Percentiles rank a stretch among this genome's conserved stretches.
Conservation (phyloP, 176 grass and related monocot genomes). For the Cymbopogon citratus region DNA sequence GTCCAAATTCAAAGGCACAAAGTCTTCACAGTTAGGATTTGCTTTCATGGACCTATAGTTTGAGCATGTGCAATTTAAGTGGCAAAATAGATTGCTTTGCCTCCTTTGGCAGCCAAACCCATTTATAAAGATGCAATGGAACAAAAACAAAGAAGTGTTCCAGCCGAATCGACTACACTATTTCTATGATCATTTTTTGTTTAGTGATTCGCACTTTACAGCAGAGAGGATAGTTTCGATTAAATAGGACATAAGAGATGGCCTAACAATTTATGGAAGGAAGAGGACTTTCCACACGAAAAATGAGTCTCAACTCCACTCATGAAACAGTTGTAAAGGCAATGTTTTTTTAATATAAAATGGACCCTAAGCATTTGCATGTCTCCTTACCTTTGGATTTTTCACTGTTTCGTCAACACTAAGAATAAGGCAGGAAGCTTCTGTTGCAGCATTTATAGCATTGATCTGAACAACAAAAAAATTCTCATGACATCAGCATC, state of each 20-base stretch:
- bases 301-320: background rate
- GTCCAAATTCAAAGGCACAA: background rate
- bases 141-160: background rate
- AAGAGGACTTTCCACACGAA: background rate
- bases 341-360: background rate
- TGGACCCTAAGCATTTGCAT: background rate
- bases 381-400: constrained; percentile 80
- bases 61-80: background rate
- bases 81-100: background rate
- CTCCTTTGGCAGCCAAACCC: background rate
- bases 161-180: background rate
- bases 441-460: constrained; percentile 87
- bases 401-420: constrained; percentile 97
- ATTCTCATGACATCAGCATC: background rate
- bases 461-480: constrained; percentile 68
- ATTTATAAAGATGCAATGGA: background rate
- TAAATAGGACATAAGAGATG: background rate
- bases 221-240: background rate
- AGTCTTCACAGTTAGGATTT: background rate
- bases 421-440: constrained; percentile 85
- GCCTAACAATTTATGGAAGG: background rate
- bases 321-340: background rate
- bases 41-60: background rate
- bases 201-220: background rate
- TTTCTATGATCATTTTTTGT: background rate